Percentiles rank a stretch among this genome's conserved stretches.
Evolutionary conservation across 1,139 yeast genomes (phyloP).

Genomic region (Geotrichum fermentans): DNA sequence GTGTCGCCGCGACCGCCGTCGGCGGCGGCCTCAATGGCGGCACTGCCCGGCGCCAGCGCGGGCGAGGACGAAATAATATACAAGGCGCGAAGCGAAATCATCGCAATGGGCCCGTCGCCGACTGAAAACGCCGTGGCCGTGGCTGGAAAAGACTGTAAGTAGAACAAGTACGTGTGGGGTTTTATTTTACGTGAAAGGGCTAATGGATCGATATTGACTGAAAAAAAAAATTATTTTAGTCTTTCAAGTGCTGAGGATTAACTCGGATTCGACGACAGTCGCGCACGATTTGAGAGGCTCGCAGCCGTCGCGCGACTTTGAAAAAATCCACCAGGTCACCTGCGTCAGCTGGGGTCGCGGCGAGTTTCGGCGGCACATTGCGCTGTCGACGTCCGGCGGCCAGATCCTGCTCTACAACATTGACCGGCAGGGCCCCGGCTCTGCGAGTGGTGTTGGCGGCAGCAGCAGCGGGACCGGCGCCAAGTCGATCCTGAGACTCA

Average conservation of each 20-base stretch:
- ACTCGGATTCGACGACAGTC: constrained; percentile 22
- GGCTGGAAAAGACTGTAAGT: constrained; percentile 33
- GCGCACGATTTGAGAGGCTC: constrained; percentile 24
- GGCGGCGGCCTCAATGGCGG: constrained; percentile 1
- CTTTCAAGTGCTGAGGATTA: constrained; percentile 32
- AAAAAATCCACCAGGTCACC: constrained; percentile 34
- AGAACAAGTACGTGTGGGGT: not conserved
- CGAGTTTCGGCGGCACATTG: constrained; percentile 27
- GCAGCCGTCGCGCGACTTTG: constrained; percentile 30
- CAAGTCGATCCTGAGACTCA: constrained; percentile 41
- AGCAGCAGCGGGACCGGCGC: not conserved
- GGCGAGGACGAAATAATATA: constrained; percentile 4
- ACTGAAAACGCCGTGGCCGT: constrained; percentile 32
- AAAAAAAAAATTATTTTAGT: constrained; percentile 13
- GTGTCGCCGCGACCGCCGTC: not conserved
- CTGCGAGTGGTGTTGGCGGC: too few species aligned
- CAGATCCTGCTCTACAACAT: constrained; percentile 45
- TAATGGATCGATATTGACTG: not conserved
- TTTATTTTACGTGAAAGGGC: constrained; percentile 9
- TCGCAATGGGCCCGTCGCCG: constrained; percentile 33
- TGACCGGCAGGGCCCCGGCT: constrained; percentile 31
- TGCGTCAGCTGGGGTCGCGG: constrained; percentile 39
- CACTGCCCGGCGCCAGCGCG: too few species aligned
- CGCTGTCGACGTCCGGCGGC: constrained; percentile 34
- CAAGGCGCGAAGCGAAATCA: constrained; percentile 30